Conservation (phyloP, 2,329 filamentous ascomycete species). For the Podosphaera aphanis region DNA sequence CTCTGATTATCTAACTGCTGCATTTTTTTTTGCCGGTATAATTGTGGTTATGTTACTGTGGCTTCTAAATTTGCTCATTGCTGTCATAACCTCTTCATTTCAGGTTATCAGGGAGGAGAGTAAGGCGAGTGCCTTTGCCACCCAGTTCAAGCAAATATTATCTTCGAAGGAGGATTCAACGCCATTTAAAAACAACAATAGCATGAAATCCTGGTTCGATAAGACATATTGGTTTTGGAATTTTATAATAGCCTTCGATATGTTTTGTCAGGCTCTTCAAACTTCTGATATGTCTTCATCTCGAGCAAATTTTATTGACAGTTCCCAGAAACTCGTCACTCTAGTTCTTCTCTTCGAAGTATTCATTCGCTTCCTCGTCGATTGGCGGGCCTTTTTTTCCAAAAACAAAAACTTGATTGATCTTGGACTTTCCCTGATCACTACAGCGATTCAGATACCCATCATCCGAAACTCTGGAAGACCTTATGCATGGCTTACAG, state of each 20-base stretch:
- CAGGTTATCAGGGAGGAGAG: slow-evolving; percentile 96
- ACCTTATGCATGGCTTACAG: slow-evolving; percentile 64
- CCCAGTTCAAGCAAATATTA: slow-evolving; percentile 30
- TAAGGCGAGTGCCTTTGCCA: slow-evolving; percentile 77
- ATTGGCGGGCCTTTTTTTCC: slow-evolving; percentile 62
- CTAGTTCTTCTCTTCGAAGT: slow-evolving; percentile 64
- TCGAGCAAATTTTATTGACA: slow-evolving; percentile 41
- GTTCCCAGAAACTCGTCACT: slow-evolving; percentile 54
- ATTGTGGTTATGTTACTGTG: slow-evolving; percentile 89
- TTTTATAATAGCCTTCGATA: slow-evolving; percentile 50
- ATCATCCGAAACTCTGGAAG: slow-evolving; percentile 47
- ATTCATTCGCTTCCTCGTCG: slow-evolving; percentile 46
- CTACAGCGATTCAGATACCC: slow-evolving; percentile 66
- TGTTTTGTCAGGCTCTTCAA: slow-evolving; percentile 56
- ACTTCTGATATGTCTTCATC: slow-evolving; percentile 49
- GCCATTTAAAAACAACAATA: slow-evolving; percentile 15
- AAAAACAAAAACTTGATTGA: slow-evolving; percentile 60
- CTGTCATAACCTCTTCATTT: slow-evolving; percentile 94
- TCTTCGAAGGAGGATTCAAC: slow-evolving; percentile 12
- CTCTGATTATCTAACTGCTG: slow-evolving; percentile 71
- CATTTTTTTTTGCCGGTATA: slow-evolving; percentile 48
- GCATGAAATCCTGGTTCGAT: slow-evolving; percentile 48
- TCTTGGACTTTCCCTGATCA: slow-evolving; percentile 55
- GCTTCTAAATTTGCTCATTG: slow-evolving; percentile 84
- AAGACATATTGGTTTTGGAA: slow-evolving; percentile 62